Percentiles rank a stretch among this genome's conserved stretches.
These are phyloP conservation scores for Platanthera zijinensis DNA, from an alignment of 106 monocot species.

Conservation along the genomic window DNA sequence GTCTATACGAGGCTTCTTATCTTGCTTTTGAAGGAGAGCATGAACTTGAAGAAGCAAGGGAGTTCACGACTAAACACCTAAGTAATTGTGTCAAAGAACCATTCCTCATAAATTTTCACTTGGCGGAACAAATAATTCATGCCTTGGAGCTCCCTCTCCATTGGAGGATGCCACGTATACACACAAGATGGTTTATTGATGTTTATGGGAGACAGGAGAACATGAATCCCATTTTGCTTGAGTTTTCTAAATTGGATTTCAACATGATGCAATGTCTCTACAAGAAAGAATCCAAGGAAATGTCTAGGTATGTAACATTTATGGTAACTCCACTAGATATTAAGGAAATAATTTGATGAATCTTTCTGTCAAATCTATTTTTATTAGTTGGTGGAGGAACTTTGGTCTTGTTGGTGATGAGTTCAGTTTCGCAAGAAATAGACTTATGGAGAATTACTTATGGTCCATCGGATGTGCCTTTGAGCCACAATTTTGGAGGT, in stretches of 20 bases:
- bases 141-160: constrained; percentile 39
- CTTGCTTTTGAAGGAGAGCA: constrained; percentile 25
- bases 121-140: constrained; percentile 16
- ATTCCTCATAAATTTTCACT: not conserved
- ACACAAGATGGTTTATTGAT: constrained; percentile 33
- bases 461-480: constrained; percentile 12
- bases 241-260: constrained; percentile 46
- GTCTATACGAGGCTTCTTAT: constrained; percentile 37
- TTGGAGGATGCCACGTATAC: constrained; percentile 29
- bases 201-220: constrained; percentile 8
- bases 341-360: not conserved
- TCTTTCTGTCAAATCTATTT: not conserved
- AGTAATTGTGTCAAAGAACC: not conserved
- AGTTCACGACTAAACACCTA: constrained; percentile 14
- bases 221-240: constrained; percentile 18
- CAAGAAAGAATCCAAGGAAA: constrained; percentile 16
- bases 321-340: not conserved
- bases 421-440: constrained; percentile 33
- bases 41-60: constrained; percentile 22
- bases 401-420: constrained; percentile 14
- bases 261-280: constrained; percentile 29
- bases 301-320: constrained; percentile 8
- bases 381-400: constrained; percentile 32
- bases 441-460: constrained; percentile 30
- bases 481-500: constrained; percentile 15